These are phyloP conservation scores for Zygosaccharomyces gambellarensis DNA, from an alignment of 805 yeast genomes.

Conservation along the genomic window DNA sequence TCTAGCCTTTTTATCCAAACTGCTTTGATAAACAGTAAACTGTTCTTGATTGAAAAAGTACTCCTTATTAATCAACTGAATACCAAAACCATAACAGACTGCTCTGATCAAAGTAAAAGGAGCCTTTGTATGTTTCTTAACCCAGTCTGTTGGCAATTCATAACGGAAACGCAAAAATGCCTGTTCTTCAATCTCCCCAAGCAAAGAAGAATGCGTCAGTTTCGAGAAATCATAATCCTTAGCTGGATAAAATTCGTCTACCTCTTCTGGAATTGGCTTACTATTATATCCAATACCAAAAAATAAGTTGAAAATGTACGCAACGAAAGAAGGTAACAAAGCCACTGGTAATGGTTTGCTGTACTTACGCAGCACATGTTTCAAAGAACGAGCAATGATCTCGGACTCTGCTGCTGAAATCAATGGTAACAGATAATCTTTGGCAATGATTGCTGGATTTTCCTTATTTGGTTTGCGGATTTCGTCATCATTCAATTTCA, in stretches of 20 bases:
- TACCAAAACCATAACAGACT: conserved; percentile 72
- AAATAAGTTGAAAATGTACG: conserved; percentile 68
- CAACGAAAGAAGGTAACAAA: conserved; percentile 54
- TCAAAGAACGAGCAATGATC: conserved; percentile 73
- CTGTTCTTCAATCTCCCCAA: conserved; percentile 44
- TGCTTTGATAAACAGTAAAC: conserved; percentile 29
- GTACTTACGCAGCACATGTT: conserved; percentile 60
- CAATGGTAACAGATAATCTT: conserved; percentile 43
- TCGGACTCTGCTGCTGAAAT: conserved; percentile 48
- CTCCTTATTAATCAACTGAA: conserved; percentile 63
- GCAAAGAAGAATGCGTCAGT: conserved; percentile 45
- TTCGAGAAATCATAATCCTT: conserved; percentile 40
- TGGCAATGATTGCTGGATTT: conserved; percentile 33
- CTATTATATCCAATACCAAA: conserved; percentile 49
- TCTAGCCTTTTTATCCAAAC: conserved; percentile 37
- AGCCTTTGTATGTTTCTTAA: conserved; percentile 32
- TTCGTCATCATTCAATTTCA: conserved; percentile 32
- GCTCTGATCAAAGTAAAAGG: conserved; percentile 55
- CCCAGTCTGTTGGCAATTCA: conserved; percentile 49
- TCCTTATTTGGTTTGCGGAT: conserved; percentile 35
- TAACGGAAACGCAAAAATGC: conserved; percentile 62
- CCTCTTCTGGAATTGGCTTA: conserved; percentile 39
- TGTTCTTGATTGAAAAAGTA: conserved; percentile 41
- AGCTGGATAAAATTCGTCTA: conserved; percentile 43
- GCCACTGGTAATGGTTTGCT: conserved; percentile 46